Conservation (phyloP, 2,329 filamentous ascomycete genomes). For the Botrytis squamosa region DNA sequence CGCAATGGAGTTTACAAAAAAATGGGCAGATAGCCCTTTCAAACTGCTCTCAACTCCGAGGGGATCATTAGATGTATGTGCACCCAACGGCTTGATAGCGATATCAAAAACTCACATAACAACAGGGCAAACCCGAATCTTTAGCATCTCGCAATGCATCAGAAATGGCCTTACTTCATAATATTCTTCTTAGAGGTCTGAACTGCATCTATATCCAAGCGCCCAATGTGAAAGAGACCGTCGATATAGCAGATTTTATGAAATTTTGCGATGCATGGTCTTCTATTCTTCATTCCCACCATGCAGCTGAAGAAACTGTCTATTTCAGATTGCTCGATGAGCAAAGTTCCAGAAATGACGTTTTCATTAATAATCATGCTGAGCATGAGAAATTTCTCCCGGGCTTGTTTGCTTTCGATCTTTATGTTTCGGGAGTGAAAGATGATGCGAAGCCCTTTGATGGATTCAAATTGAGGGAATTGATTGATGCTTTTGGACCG, state of each 20-base stretch:
- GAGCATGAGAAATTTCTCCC: constrained; percentile 45
- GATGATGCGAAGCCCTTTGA: constrained; percentile 38
- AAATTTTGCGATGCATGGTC: constrained; percentile 26
- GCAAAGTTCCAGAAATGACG: constrained; percentile 36
- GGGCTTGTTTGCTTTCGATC: constrained; percentile 40
- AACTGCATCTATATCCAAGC: constrained; percentile 43
- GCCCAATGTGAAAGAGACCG: constrained; percentile 40
- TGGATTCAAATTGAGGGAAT: constrained; percentile 36
- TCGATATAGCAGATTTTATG: constrained; percentile 40
- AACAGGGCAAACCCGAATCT: constrained; percentile 13
- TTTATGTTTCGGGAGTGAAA: constrained; percentile 39
- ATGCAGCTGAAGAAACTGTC: constrained; percentile 42
- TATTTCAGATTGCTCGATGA: constrained; percentile 44
- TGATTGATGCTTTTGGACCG: constrained; percentile 42
- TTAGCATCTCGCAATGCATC: constrained; percentile 33
- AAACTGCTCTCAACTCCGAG: constrained; percentile 24
- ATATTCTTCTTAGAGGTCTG: constrained; percentile 42
- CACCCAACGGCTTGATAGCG: background rate
- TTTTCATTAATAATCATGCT: constrained; percentile 41
- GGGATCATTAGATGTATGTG: constrained; percentile 7
- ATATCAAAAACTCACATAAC: background rate
- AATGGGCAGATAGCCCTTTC: constrained; percentile 28
- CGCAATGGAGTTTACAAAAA: constrained; percentile 3
- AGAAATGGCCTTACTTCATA: constrained; percentile 41
- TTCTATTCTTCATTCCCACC: constrained; percentile 42